Evolutionary conservation across 371 early-diverging fungal species (phyloP).

Genomic region (Apophysomyces elegans): DNA sequence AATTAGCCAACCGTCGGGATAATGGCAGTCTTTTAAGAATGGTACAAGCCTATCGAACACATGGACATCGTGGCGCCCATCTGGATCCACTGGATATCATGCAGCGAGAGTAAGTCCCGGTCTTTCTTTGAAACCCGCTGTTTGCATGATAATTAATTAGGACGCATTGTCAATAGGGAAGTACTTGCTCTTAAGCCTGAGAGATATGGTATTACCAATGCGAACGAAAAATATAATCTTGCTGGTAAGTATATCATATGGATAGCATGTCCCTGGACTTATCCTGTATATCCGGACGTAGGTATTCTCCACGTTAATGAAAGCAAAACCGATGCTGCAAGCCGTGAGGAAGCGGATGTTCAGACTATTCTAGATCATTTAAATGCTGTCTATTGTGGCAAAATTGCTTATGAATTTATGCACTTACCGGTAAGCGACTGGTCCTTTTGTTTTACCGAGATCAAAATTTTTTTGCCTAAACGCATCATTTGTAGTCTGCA

Average conservation of each 20-base stretch:
- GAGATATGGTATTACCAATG: constrained; percentile 76
- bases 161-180: constrained; percentile 28
- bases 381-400: constrained; percentile 78
- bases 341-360: constrained; percentile 62
- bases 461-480: background rate
- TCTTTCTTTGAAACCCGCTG: background rate
- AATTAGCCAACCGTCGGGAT: constrained; percentile 80
- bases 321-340: constrained; percentile 39
- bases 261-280: background rate
- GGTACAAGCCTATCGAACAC: constrained; percentile 82
- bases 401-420: constrained; percentile 93
- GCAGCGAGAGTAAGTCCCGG: constrained; percentile 62
- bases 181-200: constrained; percentile 81
- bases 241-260: constrained; percentile 35
- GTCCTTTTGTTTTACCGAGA: background rate
- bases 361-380: constrained; percentile 76
- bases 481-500: constrained; percentile 55
- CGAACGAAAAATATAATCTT: constrained; percentile 61
- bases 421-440: constrained; percentile 76
- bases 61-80: constrained; percentile 85
- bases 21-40: constrained; percentile 86
- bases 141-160: too few relatives aligned
- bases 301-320: constrained; percentile 85
- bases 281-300: background rate
- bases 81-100: constrained; percentile 89